Evolutionary conservation across 106 monocot species (phyloP), one percentile per base, ranked within the genome.

Genomic region (Acorus gramineus): DNA sequence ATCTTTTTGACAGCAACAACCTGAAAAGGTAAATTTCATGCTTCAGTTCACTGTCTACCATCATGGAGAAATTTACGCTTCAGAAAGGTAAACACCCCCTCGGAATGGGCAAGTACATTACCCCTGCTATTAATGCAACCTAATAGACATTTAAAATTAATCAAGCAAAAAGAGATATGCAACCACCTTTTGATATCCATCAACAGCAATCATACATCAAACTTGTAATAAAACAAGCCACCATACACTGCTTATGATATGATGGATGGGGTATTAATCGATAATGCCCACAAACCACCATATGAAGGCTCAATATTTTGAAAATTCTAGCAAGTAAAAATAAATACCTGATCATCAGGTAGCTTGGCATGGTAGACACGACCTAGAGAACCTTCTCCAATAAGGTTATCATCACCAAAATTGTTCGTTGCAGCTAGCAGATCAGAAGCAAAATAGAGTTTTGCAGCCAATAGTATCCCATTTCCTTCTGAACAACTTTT

Each of bases 1-100:
- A 89, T 71, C 68, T 70, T 89, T 79, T 85, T 84, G 14, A 89
- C 76, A 58, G 79, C 79, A 7, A 80, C 55, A 8, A 80, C 49
- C 86, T 86, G 67, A 71, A 28, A 69, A 68, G 68, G 45, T 11
- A 2, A 47, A 46, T 9, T 5, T 53, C 7, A 74, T 60, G 59
- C 28, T 28, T 28, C 28, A 28, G 1, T 28, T 28, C 28, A 28
- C 28, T 28, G 28, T 28, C 28, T 28, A 28, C 28, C 28, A 28
- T 28, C 28, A 28, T 28, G 28, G 28, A 28, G 28, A 28, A 28
- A 28, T 28, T 28, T 28, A 28, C 28, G 1, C 28, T 28, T 28
- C 28, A 28, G 0, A 28, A 28, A 28, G 28, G 28, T 28, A 28
- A 28, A 28, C 28, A 28, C 28, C 0, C 28, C 28, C 28, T 1